These are phyloP conservation scores for Durusdinium trenchii DNA, from an alignment of 73 alveolate species.

Conservation along the genomic window DNA sequence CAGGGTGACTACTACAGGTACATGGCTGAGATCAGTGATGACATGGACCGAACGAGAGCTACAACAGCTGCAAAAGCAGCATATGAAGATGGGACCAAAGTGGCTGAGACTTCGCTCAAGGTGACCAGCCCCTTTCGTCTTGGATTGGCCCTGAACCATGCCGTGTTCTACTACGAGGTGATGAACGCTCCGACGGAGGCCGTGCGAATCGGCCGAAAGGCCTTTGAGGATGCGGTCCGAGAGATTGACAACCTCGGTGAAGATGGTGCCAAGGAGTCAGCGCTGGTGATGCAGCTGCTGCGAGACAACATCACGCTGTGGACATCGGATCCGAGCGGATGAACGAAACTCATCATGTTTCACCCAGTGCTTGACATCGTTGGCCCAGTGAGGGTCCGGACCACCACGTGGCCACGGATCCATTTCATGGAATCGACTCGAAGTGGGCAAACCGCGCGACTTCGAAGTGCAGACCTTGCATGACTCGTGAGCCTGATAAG, in stretches of 20 bases:
- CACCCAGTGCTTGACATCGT: too few species aligned
- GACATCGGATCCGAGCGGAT: too few species aligned
- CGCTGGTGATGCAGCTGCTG: conserved; percentile 93
- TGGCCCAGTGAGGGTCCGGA: too few species aligned
- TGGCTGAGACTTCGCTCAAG: conserved; percentile 90
- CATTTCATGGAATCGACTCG: too few species aligned
- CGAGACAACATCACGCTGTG: conserved; percentile 95
- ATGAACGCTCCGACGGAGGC: conserved; percentile 94
- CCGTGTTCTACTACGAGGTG: conserved; percentile 94
- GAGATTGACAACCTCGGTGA: conserved; percentile 94
- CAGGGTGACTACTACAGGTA: conserved; percentile 92
- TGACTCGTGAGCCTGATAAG: too few species aligned
- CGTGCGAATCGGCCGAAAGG: conserved; percentile 92
- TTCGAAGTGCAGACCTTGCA: too few species aligned
- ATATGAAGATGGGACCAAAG: conserved; percentile 87
- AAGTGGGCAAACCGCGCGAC: too few species aligned
- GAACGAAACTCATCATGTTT: too few species aligned
- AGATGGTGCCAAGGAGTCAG: conserved; percentile 88
- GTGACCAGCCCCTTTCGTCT: conserved; percentile 91
- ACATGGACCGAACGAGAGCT: conserved; percentile 92
- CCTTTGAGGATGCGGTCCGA: conserved; percentile 93
- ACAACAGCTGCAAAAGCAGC: conserved; percentile 93
- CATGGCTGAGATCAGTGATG: conserved; percentile 92
- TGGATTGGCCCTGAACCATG: conserved; percentile 92
- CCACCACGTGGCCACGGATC: too few species aligned